Conservation (phyloP, 192 early-diverging fungal genomes). For the Obelidium mucronatum region DNA sequence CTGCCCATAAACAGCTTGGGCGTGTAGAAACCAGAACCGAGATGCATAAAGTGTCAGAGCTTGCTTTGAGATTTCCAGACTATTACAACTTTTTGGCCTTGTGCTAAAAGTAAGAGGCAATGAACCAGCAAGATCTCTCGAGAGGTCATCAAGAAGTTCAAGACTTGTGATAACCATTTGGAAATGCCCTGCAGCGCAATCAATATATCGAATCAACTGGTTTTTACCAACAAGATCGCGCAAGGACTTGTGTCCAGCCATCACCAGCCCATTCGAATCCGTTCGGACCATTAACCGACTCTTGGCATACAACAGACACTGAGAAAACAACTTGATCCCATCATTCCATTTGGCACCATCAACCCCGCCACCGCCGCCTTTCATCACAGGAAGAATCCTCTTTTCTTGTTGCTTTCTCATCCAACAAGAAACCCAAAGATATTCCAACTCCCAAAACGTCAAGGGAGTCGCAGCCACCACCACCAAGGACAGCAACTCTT, state of each 20-base stretch:
- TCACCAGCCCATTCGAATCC: neutral
- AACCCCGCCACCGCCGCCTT: neutral
- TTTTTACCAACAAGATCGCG: slow-evolving; percentile 5
- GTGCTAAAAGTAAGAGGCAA: neutral
- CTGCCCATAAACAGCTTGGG: neutral
- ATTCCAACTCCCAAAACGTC: neutral
- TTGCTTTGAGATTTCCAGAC: neutral
- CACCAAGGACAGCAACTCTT: neutral
- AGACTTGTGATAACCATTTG: neutral
- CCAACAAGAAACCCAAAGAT: slow-evolving; percentile 8
- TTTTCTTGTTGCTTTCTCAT: neutral
- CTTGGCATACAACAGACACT: neutral
- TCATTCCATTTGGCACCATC: neutral
- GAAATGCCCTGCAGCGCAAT: neutral
- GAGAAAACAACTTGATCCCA: neutral
- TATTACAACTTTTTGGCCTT: neutral
- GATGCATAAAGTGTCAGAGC: neutral
- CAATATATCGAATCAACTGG: slow-evolving; percentile 2
- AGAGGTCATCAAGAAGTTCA: slow-evolving; percentile 10
- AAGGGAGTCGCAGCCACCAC: neutral
- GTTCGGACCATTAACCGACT: slow-evolving; percentile 7
- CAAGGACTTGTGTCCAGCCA: slow-evolving; percentile 10
- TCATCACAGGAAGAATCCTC: neutral
- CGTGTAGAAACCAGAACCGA: slow-evolving; percentile 6
- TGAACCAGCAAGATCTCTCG: neutral